Evolutionary conservation across 1,284 basidiomycete species (phyloP), one percentile per base, ranked within the genome.

Genomic region (Apiotrichum akiyoshidainum): DNA sequence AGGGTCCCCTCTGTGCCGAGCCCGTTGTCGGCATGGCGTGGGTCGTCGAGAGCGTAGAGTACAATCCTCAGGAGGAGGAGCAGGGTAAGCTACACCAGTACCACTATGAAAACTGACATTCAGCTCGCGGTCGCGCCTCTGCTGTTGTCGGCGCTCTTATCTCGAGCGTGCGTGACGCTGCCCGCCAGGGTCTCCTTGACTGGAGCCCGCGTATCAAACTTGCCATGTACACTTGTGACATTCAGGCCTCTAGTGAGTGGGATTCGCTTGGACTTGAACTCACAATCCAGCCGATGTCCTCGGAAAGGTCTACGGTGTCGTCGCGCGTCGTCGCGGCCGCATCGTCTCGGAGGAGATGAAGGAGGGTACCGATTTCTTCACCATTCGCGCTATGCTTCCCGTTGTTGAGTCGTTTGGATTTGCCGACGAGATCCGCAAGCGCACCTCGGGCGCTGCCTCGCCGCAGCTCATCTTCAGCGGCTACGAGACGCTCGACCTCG

Each of bases 301-400:
- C 45, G 96, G 96, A 9, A 99, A 97, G 75, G 93, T 99, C 0
- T 99, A 99, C 69, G 95, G 87, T 3, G 96, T 99, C 16, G 88
- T 99, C 1, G 87, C 94, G 0, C 87, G 87, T 71, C 85, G 96
- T 59, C 83, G 92, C 55, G 96, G 96, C 1, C 84, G 89, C 54
- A 95, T 99, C 65, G 85, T 95, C 10, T 88, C 90, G 10, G 96
- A 99, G 75, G 96, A 99, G 77, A 97, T 99, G 92, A 97, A 95
- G 75, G 94, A 99, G 73, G 94, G 96, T 0, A 98, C 94, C 0
- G 84, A 88, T 0, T 96, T 97, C 78, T 98, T 99, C 79, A 93
- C 88, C 7, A 87, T 99, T 35, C 85, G 87, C 9, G 89, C 94
- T 0, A 80, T 94, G 61, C 78, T 99, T n/a, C 95, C 96, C 3